Evolutionary conservation across 352 stramenopile genomes (phyloP), one percentile per base, ranked within the genome.

Genomic region (Phytopythium sindhum): DNA sequence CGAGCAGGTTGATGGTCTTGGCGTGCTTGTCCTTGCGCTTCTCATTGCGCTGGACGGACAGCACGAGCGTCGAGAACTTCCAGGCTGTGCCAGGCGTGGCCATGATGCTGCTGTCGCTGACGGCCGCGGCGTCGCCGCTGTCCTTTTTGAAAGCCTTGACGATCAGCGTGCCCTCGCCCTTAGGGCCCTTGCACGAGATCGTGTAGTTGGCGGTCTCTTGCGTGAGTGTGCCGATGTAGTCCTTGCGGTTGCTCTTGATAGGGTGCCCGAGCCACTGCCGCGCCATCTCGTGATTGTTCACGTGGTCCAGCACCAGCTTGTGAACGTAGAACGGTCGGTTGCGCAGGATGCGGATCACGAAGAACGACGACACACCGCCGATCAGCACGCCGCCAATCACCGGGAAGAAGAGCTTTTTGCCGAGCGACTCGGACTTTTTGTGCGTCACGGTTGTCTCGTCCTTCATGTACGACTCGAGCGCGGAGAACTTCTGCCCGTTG

Each of bases 301-400:
- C 78, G 44, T 86, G 81, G 61, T 90, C 84, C 26, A 92, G 64
- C 53, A 86, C 84, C 33, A 92, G 61, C 50, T 90, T 92, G 75
- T 90, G 84, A 66, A 90, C 81, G 76, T 92, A 92, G 61, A 85
- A 88, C 56, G 84, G 78, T 52, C 81, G 79, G 64, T 90, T 90
- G 61, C 80, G 84, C 42, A 92, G 62, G 58, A 92, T 89, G 26
- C 84, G 84, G 59, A 92, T 89, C 26, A 84, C 65, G 39, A 90
- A 80, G 69, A 90, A 92, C 33, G 81, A 86, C 24, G 77, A 73
- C 19, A 92, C 61, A 28, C 84, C 81, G 21, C 84, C 84, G 51
- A 92, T 78, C 10, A 92, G 35, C 3, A 90, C 78, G 55, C 84
- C 84, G 28, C 70, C 63, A 23, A 90, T 72, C 5, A 87, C 78